Evolutionary conservation across 2,329 filamentous ascomycete genomes (phyloP), one percentile per base, ranked within the genome.

Genomic region (Talaromyces sp.): DNA sequence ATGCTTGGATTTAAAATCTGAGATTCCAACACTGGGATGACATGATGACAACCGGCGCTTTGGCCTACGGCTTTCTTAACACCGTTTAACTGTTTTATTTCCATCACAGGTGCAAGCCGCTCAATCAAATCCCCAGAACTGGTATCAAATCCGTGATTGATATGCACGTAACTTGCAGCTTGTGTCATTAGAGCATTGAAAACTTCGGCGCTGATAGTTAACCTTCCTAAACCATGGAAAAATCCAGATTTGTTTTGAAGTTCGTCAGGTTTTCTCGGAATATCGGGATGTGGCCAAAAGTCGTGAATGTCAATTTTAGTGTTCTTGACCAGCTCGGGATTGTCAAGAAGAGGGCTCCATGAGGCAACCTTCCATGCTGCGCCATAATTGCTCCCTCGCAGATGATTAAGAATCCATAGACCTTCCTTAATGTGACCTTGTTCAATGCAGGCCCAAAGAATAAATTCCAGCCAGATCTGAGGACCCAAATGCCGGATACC

Each of bases 121-220:
- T 64, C 61, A 17, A 61, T 38, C 27, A 49, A 40, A 54, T 63
- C 38, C 60, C 22, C 29, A 29, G 19, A 34, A 69, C 79, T 36
- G 53, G 81, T 69, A 63, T 79, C 79, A 49, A 82, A 72, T 13
- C 73, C 70, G 34, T 86, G 75, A 40, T n/a, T n/a, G 7, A n/a
- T 62, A 49, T 53, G 40, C 31, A 58, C 51, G 27, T 59, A 58
- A 45, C 38, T 63, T 40, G 58, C 60, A 38, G 64, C 64, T 58
- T 66, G 60, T 40, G 31, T 49, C 40, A 43, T 54, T 47, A 87
- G 80, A 5, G 84, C 83, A 61, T 81, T 77, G 29, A 88, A 80
- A 11, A 88, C 81, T 73, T 89, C 87, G 49, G 79, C 79, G 70
- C 85, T 88, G 69, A 89, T 81, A 0, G 84, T 87, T 59, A 78